Conservation (phyloP, 2,329 filamentous ascomycete species). For the Neofusicoccum laricinum region DNA sequence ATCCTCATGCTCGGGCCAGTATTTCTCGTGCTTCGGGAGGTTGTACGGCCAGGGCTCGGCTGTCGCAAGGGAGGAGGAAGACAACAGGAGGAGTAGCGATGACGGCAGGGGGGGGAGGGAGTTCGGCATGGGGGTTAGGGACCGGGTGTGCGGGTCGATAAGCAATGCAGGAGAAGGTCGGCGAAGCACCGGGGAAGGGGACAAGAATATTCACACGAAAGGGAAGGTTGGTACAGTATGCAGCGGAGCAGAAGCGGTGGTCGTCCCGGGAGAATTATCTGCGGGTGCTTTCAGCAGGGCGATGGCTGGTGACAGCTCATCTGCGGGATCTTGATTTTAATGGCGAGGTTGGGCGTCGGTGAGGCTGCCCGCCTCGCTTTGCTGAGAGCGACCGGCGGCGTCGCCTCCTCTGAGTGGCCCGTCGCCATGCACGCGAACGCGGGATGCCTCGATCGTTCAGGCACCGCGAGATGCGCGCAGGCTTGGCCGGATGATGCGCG, state of each 20-base stretch:
- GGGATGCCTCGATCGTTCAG: neutral
- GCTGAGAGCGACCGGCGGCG: neutral
- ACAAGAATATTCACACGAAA: constrained; percentile 5
- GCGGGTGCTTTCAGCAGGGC: neutral
- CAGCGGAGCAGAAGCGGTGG: neutral
- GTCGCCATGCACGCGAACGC: neutral
- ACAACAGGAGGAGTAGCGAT: constrained; percentile 1
- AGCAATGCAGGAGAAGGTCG: neutral
- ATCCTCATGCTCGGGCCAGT: constrained; percentile 47
- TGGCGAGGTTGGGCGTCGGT: constrained; percentile 4
- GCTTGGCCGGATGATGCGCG: constrained; percentile 6
- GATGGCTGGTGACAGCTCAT: constrained; percentile 11
- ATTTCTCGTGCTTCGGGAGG: constrained; percentile 44
- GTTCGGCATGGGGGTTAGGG: constrained; percentile 4
- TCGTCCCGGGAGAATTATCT: neutral
- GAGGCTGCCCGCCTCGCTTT: constrained; percentile 4
- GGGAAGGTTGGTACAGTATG: neutral
- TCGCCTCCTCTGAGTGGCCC: neutral
- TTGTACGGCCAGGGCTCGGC: constrained; percentile 44
- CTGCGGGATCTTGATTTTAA: constrained; percentile 1
- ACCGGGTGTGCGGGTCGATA: neutral
- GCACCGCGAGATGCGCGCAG: neutral
- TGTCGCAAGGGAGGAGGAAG: neutral
- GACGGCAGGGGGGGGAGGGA: constrained; percentile 7
- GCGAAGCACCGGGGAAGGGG: neutral